Base-by-base conservation (phyloP, 768 basidiomycete genomes). In the Suillus cothurnatus region DNA sequence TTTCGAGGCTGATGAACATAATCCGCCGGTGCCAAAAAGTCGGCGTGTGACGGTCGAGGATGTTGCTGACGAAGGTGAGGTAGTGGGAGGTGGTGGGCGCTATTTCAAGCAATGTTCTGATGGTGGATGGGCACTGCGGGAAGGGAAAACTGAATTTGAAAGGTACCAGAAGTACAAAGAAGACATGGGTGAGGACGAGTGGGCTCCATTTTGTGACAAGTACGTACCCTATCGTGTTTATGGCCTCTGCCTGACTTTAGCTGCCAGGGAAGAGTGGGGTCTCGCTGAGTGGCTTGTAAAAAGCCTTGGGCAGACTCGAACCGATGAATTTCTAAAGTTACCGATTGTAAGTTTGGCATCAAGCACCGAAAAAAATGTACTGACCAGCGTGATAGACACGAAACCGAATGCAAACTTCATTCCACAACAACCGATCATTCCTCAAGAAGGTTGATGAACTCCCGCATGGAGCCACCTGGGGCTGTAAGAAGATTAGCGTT, bases 201-300 rank as follows among this genome's bases (percentile, higher is more conserved):
- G 39, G 43, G 23, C 39, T 4, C 77, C 78, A 1, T 81, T 79
- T 65, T 65, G 66, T 15, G 68, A 63, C 39, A 3, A 69, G 45
- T 43, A 43, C 2, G 7, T 19, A 43, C 19, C 41, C 6, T 19
- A 7, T 43, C 2, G 6, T 43, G 19, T 7, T 43, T 8, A 43
- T 43, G 0, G 17, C 19, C 17, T 43, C 41, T 43, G 41, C 39
- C 17, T 41, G 17, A 36, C 50, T 19, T 52, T 28, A 15, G 26
- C 7, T 8, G 1, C 50, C 50, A 52, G 50, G 26, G 77, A 77
- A 12, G 75, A 81, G 31, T 80, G 76, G 71, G 74, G 77, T 43
- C 60, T 81, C 4, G 80, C 71, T 2, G 53, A 66, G 21, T 81
- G 76, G 77, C 61, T 81, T 41, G 70, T 74, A 49, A 66, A 61